Percentiles rank a stretch among this genome's conserved stretches.
These are phyloP conservation scores for Cytospora mali DNA, from an alignment of 2,329 filamentous ascomycete genomes.

Conservation along the genomic window DNA sequence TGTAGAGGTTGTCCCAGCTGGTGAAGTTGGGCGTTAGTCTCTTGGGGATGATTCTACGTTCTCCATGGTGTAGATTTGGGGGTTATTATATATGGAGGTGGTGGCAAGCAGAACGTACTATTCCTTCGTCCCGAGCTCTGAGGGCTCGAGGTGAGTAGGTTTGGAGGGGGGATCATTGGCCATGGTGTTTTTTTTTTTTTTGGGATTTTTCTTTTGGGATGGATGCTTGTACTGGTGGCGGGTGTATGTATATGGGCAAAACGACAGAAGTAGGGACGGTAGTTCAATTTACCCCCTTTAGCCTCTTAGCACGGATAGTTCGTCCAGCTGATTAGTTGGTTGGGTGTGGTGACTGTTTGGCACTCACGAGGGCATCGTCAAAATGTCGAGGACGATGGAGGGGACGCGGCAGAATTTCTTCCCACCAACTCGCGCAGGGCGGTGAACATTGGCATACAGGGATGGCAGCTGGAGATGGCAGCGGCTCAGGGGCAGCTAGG, in stretches of 20 bases:
- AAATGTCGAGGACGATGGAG: background rate
- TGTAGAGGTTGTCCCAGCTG: constrained; percentile 79
- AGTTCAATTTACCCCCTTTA: background rate
- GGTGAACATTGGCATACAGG: background rate
- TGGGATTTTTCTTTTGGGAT: background rate
- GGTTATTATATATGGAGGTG: too few relatives aligned
- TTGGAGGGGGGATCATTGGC: constrained; percentile 35
- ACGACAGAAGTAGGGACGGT: background rate
- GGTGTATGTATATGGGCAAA: background rate
- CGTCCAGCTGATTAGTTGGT: background rate
- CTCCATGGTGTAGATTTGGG: constrained; percentile 4
- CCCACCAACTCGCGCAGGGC: background rate
- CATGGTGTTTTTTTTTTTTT: constrained; percentile 3
- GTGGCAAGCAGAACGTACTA: constrained; percentile 62
- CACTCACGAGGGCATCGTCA: background rate
- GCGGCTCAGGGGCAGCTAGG: background rate
- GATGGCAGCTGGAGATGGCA: background rate
- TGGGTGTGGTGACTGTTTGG: background rate
- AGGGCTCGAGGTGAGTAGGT: constrained; percentile 74
- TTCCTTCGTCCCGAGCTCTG: constrained; percentile 81
- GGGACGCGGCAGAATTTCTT: constrained; percentile 10
- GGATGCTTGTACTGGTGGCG: background rate
- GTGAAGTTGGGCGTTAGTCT: constrained; percentile 38
- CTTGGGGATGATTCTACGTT: constrained; percentile 12
- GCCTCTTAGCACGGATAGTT: too few relatives aligned